These are phyloP conservation scores for Blastomyces parvus DNA, from an alignment of 2,329 filamentous ascomycete species.

Conservation along the genomic window DNA sequence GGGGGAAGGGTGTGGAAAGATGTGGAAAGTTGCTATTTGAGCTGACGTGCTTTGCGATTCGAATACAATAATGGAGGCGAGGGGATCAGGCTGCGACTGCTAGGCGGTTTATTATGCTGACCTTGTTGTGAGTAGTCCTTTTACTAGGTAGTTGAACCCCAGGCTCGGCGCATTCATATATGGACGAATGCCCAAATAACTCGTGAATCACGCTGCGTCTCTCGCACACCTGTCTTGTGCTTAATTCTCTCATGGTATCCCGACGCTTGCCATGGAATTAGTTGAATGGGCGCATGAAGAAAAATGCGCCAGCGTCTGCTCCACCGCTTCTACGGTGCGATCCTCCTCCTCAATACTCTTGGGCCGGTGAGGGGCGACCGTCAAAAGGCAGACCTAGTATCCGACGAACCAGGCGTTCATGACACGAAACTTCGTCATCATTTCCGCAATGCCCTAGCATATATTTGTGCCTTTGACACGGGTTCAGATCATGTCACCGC, in stretches of 20 bases:
- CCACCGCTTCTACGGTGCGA: background rate
- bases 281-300: background rate
- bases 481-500: conserved; percentile 4
- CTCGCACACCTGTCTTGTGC: background rate
- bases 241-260: background rate
- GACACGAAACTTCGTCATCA: conserved; percentile 1
- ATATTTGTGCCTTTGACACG: conserved; percentile 1
- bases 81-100: background rate
- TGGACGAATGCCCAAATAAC: background rate
- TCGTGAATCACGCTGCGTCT: background rate
- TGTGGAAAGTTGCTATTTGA: conserved; percentile 1
- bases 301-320: background rate
- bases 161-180: background rate
- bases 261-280: background rate
- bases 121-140: background rate
- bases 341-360: conserved; percentile 3
- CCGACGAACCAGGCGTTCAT: background rate
- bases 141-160: background rate
- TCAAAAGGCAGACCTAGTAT: conserved; percentile 2
- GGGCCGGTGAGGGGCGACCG: background rate
- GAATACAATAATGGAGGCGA: background rate
- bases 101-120: background rate
- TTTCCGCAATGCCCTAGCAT: conserved; percentile 3
- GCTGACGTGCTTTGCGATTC: background rate
- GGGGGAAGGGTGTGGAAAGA: background rate